Evolutionary conservation across 257 asterid species (phyloP), one percentile per base, ranked within the genome.

Genomic region (Solanum medicagineum): DNA sequence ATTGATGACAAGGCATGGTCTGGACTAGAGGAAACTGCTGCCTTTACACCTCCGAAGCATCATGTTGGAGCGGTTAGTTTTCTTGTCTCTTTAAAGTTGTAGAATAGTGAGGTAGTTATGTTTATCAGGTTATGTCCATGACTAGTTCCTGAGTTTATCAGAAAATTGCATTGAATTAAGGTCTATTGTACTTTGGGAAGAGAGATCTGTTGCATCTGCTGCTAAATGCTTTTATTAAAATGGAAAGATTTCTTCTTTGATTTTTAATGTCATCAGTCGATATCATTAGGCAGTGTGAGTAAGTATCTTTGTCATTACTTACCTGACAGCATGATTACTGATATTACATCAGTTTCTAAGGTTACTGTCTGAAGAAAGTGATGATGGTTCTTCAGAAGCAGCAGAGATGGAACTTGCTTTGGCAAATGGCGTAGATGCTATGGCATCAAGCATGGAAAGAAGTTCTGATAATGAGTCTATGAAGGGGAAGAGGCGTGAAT

Each of bases 11-110:
- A 88, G 90, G 93, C 97, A 32, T 94, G 99, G 99, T 89, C 87
- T 42, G 99, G 95, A 85, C 91, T 95, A 81, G 97, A 94, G 94
- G 94, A 94, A 87, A 93, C 97, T 85, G 90, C 94, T 45, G 93
- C 86, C 13, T 90, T 88, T 88, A 89, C 97, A 66, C 88, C 91
- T 19, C 93, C 91, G 3, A 92, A 87, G 63, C 88, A 93, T 91
- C 98, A 93, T 81, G 94, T 93, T 87, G 99, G 97, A 89, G 98
- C 94, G 86, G 99, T 95, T 85, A 90, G 95, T 89, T 84, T 79
- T 56, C 86, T 81, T 77, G 2, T 84, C 65, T 49, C 65, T 44
- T 85, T 47, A 51, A 71, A 79, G 51, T 16, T 53, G 83, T 79
- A 53, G 66, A 79, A 79, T 32, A 17, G 49, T 54, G 54, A n/a